Evolutionary conservation across 1,284 basidiomycete species (phyloP), one percentile per base, ranked within the genome.

Genomic region (Dichomitus squalens): DNA sequence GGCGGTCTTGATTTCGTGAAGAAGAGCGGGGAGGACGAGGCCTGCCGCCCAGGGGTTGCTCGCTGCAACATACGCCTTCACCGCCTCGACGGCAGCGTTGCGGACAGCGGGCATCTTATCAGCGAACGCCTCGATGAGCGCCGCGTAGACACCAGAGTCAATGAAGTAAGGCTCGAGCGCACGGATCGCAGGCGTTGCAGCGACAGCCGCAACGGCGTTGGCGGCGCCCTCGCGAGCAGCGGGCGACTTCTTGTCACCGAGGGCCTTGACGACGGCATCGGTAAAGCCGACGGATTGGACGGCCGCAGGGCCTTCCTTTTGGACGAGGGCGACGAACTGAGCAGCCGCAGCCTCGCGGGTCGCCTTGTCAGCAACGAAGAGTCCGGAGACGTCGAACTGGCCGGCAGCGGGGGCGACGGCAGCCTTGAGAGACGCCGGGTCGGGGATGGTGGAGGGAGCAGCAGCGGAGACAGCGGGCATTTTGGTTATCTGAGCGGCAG

Each of bases 1-100:
- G 72, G 95, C 93, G 68, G 92, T 93, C 80, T 92, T 92, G 81
- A 97, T 92, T 81, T 98, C 90, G 76, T 93, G 84, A 75, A 99
- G 93, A 73, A 99, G 82, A 64, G 90, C 81, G 59, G 95, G 94
- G 71, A 99, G 89, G 71, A 98, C 76, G 71, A 94, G 84, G 59
- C 86, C 83, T 35, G 91, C 80, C 50, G 89, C 92, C 95, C 96
- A 98, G 33, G 92, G 88, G 80, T 92, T 95, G 89, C 95, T 93
- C 66, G 83, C 81, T 70, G 90, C 80, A 71, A 88, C 88, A 70
- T 91, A 90, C 70, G 83, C 79, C 74, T 86, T 86, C 71, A 96
- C 88, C 57, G 96, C 95, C 70, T 90, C 87, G 62, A 96, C 78
- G 61, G 96, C 92, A 56, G 92, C 90, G 67, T 87, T 89, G 74